Base-by-base conservation (phyloP, 164 flowering plant genomes). In the Kingdonia uniflora region DNA sequence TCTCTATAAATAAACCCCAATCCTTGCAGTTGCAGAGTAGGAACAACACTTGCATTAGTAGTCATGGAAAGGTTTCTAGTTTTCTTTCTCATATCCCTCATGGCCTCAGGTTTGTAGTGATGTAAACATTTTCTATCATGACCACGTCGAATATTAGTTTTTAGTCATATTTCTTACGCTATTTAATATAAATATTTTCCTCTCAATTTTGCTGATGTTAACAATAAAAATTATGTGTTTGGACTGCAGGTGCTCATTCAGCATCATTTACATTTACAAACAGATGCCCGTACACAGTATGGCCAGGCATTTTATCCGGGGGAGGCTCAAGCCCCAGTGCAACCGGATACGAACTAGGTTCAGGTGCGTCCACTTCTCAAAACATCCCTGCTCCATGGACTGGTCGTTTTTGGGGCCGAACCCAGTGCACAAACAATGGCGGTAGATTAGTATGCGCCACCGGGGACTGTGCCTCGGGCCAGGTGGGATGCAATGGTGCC, bases 371-470 rank as follows among this genome's bases (percentile, higher is more conserved):
- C 4, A 1, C 15, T 2, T 2, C 63, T 17, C 0, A 0, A 17
- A 45, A 19, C 16, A 15, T 71, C 0, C 92, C 96, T 0, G 4
- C 79, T 10, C 48, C 69, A 0, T 90, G 97, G 97, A 77, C 79
- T 6, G 97, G 97, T 25, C 91, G 95, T 2, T 46, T 90, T 51
- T 90, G 98, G 98, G 98, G 74, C 29, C 66, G 98, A 14, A 87
- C 94, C 20, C 65, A 33, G 49, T 91, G 98, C 71, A 15, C 65
- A 51, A 51, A 83, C 55, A 51, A 78, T 45, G 82, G 79, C 0
- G 82, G 81, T 0, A 70, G 74, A 14, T 80, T 88, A 74, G 26
- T 82, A 16, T 92, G 98, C 71, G 53, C 48, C 41, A 92, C 96
- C 6, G 98, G 82, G 21, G 96, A 88, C 60, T 92, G 98, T 53